Percentiles rank a stretch among this genome's conserved stretches.
Conservation (phyloP, 768 basidiomycete genomes). For the Pisolithus marmoratus region DNA sequence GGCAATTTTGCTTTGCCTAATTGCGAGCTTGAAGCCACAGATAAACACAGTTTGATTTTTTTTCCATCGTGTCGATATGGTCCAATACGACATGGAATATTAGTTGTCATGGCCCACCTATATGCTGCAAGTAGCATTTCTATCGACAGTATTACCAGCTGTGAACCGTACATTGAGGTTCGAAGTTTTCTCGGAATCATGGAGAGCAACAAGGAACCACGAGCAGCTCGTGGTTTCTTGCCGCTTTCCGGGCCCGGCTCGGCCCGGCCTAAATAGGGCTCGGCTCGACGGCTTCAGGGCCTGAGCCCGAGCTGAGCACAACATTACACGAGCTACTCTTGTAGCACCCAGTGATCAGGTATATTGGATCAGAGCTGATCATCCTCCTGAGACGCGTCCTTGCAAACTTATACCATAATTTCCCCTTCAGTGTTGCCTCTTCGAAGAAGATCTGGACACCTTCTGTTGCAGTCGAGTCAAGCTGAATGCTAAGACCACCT, state of each 20-base stretch:
- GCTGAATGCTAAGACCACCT: constrained; percentile 3
- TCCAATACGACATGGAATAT: neutral
- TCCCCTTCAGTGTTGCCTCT: constrained; percentile 12
- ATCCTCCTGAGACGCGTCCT: neutral
- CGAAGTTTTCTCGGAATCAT: neutral
- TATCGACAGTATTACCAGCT: no score
- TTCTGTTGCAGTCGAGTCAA: constrained; percentile 8
- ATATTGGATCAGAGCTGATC: constrained; percentile 9
- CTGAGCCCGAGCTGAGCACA: no score
- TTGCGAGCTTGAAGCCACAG: constrained; percentile 11
- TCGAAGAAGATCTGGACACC: constrained; percentile 17
- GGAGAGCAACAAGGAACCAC: constrained; percentile 20
- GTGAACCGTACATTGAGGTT: neutral
- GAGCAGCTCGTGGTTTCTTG: no score
- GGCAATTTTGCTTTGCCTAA: neutral
- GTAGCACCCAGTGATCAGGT: constrained; percentile 23
- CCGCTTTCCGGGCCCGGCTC: no score
- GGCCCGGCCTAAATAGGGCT: no score
- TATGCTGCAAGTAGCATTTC: neutral
- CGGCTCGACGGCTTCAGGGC: no score
- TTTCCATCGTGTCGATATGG: neutral
- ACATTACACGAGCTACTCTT: constrained; percentile 18
- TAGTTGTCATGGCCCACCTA: neutral
- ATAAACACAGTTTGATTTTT: constrained; percentile 16
- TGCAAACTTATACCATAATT: constrained; percentile 20